phyloP scores from a whole-genome alignment of 257 asterid species.

The Catharanthus roseus region DNA sequence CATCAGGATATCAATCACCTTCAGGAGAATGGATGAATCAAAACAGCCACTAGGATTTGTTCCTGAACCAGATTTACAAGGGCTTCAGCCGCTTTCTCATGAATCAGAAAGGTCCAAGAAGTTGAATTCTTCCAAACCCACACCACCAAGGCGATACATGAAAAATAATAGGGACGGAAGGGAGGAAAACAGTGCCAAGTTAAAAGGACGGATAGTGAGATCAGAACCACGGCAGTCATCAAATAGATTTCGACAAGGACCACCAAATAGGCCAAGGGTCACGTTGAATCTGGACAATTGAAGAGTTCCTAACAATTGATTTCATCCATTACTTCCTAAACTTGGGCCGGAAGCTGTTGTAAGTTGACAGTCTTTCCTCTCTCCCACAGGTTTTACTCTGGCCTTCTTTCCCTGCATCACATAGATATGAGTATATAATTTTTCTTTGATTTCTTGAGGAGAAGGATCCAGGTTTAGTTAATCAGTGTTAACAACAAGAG shows the following conservation, averaged over 20 bases:
- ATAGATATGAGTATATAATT: not conserved
- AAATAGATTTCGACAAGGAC: slow-evolving; percentile 38
- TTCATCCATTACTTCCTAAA: not conserved
- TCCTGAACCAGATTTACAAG: slow-evolving; percentile 72
- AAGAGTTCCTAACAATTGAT: slow-evolving; percentile 10
- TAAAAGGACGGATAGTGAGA: slow-evolving; percentile 24
- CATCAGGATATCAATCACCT: slow-evolving; percentile 82
- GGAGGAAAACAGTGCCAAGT: slow-evolving; percentile 21
- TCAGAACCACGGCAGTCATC: slow-evolving; percentile 34
- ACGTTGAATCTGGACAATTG: slow-evolving; percentile 24
- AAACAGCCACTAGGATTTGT: slow-evolving; percentile 58
- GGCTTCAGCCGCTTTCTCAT: slow-evolving; percentile 59
- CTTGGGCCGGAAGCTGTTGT: not conserved
- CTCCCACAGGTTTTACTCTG: not conserved
- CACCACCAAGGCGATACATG: slow-evolving; percentile 22
- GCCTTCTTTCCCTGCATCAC: not conserved
- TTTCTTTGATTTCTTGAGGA: not conserved
- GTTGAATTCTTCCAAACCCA: slow-evolving; percentile 27
- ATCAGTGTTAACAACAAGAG: too few species aligned
- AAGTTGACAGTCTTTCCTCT: not conserved
- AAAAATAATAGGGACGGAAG: slow-evolving; percentile 40
- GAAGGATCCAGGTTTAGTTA: not conserved
- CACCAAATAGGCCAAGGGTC: slow-evolving; percentile 29
- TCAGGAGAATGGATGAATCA: slow-evolving; percentile 76
- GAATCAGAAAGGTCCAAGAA: slow-evolving; percentile 28